Base-by-base conservation (phyloP, 352 stramenopile species). In the Blastocystis sp. region DNA sequence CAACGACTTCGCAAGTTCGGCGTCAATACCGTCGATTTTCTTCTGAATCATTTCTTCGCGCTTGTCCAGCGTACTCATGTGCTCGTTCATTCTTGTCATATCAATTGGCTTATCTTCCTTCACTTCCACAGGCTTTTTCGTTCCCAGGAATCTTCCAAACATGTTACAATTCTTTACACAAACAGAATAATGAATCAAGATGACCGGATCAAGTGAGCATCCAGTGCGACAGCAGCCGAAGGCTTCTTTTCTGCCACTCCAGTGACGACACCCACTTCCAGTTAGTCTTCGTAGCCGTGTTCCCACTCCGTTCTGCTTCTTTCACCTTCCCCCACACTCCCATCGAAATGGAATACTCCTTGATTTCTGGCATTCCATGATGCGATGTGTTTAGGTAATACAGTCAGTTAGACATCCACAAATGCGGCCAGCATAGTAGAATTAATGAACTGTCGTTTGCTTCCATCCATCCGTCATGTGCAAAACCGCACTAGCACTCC, bases 361-460 rank as follows among this genome's bases (percentile, higher is more conserved):
- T 7, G 48, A 57, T 14, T 7, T 57, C 48, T 57, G 0, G 0
- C 48, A 17, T 17, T 57, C 14, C 14, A 7, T 57, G 48, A 57
- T 17, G 14, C 14, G 6, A 14, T 57, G 48, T 57, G 48, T 14
- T 1, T 7, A 57, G 48, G 91, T 62, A 95, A 95, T 90, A 95
- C 93, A 68, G 95, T 95, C 92, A 95, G 95, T 91, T 95, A 42
- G 76, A 19, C 43, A 79, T 21, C 21, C 19, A 19, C 19, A n/a
- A 19, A n/a, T 63, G 59, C 59, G 59, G 59, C 0, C 19, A n/a
- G 19, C 59, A n/a, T 63, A n/a, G 19, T 19, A 63, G 59, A n/a
- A 19, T n/a, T n/a, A n/a, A 63, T n/a, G 59, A 63, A n/a, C 19
- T 19, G 19, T n/a, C 19, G 19, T 63, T 19, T 19, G 59, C 59